Conservation (phyloP, 2,329 filamentous ascomycete genomes). For the Ceratocystis alfenasii region DNA sequence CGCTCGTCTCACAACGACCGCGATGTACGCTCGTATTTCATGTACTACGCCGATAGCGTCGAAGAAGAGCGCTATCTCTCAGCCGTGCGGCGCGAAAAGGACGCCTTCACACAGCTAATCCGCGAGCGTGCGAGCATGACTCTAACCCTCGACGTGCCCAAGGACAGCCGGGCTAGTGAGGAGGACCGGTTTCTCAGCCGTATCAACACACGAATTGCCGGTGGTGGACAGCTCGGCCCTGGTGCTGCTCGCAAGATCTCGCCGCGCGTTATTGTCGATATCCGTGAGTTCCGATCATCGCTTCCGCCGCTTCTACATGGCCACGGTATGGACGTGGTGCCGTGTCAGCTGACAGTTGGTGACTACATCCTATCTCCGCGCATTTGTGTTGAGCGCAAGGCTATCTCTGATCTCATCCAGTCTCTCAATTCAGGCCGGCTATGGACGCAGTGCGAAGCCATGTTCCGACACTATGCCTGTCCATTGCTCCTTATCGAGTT, state of each 20-base stretch:
- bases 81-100: slow-evolving; percentile 84
- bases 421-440: slow-evolving; percentile 87
- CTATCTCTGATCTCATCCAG: slow-evolving; percentile 76
- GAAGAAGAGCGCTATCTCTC: slow-evolving; percentile 92
- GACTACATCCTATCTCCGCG: slow-evolving; percentile 88
- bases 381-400: slow-evolving; percentile 92
- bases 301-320: slow-evolving; percentile 85
- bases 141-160: slow-evolving; percentile 52
- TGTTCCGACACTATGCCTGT: slow-evolving; percentile 83
- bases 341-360: slow-evolving; percentile 90
- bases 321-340: slow-evolving; percentile 74
- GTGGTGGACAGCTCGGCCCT: slow-evolving; percentile 59
- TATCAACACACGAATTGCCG: slow-evolving; percentile 91
- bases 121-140: slow-evolving; percentile 91
- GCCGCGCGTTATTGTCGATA: slow-evolving; percentile 84
- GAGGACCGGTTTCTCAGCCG: slow-evolving; percentile 72
- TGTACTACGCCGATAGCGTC: slow-evolving; percentile 90
- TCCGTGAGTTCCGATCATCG: slow-evolving; percentile 89
- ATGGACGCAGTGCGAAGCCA: slow-evolving; percentile 83
- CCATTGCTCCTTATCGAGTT: slow-evolving; percentile 95
- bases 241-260: slow-evolving; percentile 68
- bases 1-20: slow-evolving; percentile 83
- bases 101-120: slow-evolving; percentile 88
- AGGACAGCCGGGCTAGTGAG: slow-evolving; percentile 57
- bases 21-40: slow-evolving; percentile 85